A percentile compares a stretch with the other conserved stretches of the same genome.
Conservation (phyloP, 2,329 filamentous ascomycete species). For the Claviceps sorghi region DNA sequence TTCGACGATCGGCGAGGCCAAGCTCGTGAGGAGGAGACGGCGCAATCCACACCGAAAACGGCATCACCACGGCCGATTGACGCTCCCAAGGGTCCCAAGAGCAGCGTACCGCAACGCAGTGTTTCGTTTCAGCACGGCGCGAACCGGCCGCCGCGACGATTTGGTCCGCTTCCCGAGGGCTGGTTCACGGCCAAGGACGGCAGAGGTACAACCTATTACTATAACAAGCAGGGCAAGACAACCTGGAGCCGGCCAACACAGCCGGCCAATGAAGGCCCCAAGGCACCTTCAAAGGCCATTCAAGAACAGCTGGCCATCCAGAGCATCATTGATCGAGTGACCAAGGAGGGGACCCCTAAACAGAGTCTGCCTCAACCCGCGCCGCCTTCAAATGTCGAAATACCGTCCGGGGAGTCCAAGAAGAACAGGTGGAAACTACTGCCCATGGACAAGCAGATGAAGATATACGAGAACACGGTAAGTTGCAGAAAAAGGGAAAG, state of each 20-base stretch:
- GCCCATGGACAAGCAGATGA: slow-evolving; percentile 77
- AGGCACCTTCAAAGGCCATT: slow-evolving; percentile 47
- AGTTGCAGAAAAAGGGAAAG: slow-evolving; percentile 16
- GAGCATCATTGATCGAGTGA: slow-evolving; percentile 73
- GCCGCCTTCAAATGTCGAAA: slow-evolving; percentile 32
- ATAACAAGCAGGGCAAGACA: slow-evolving; percentile 60
- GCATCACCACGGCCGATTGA: slow-evolving; percentile 31
- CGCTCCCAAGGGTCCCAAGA: slow-evolving; percentile 45
- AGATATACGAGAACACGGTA: slow-evolving; percentile 87
- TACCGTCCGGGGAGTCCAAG: slow-evolving; percentile 42
- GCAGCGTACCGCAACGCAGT: slow-evolving; percentile 41
- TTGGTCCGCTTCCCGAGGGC: slow-evolving; percentile 53
- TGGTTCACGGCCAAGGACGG: slow-evolving; percentile 68
- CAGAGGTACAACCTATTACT: slow-evolving; percentile 69
- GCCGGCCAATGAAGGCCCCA: slow-evolving; percentile 50
- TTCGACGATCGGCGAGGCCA: slow-evolving; percentile 47
- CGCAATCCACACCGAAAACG: slow-evolving; percentile 24
- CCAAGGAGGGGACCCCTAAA: slow-evolving; percentile 45
- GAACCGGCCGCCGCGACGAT: slow-evolving; percentile 38
- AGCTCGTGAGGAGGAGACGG: slow-evolving; percentile 26
- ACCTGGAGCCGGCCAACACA: slow-evolving; percentile 70
- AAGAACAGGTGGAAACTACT: slow-evolving; percentile 58
- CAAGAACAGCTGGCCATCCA: slow-evolving; percentile 61
- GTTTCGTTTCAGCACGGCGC: slow-evolving; percentile 33
- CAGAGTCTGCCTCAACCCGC: slow-evolving; percentile 48